phyloP scores from a whole-genome alignment of 805 yeast genomes.

The Scheffersomyces coipomensis region DNA sequence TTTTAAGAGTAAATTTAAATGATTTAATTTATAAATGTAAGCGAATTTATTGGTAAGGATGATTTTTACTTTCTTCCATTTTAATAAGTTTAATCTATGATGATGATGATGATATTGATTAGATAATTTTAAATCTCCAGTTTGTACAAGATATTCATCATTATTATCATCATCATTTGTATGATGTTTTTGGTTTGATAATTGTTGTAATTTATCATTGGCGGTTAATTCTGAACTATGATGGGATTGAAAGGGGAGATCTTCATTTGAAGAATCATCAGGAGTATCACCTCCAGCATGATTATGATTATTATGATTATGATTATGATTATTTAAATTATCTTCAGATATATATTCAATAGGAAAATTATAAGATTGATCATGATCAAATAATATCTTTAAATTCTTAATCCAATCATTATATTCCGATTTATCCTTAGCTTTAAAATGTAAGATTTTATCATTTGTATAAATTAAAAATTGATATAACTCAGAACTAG shows the following conservation, averaged over 20 bases:
- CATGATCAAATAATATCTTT: conserved; percentile 4
- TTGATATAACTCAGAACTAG: conserved; percentile 2
- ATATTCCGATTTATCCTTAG: conserved; percentile 8
- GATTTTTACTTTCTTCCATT: background rate
- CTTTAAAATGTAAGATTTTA: conserved; percentile 17
- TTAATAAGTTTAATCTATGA: background rate
- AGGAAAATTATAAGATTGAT: background rate
- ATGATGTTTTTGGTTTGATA: no score
- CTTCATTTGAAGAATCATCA: background rate
- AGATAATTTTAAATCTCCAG: background rate
- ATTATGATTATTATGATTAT: background rate
- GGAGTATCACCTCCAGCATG: background rate
- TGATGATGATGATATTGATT: background rate
- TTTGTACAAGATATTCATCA: background rate
- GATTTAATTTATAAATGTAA: background rate
- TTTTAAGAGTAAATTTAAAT: background rate
- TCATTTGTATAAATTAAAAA: conserved; percentile 23
- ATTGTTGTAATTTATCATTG: background rate
- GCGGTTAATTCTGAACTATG: background rate
- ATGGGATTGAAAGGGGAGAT: background rate
- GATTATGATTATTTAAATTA: background rate
- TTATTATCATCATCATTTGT: background rate
- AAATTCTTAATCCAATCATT: conserved; percentile 15
- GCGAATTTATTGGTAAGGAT: background rate
- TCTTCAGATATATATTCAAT: background rate